Percentiles rank a stretch among this genome's conserved stretches.
Evolutionary conservation across 495 filamentous ascomycete species (phyloP).

Genomic region (Talaromyces nanjingensis): DNA sequence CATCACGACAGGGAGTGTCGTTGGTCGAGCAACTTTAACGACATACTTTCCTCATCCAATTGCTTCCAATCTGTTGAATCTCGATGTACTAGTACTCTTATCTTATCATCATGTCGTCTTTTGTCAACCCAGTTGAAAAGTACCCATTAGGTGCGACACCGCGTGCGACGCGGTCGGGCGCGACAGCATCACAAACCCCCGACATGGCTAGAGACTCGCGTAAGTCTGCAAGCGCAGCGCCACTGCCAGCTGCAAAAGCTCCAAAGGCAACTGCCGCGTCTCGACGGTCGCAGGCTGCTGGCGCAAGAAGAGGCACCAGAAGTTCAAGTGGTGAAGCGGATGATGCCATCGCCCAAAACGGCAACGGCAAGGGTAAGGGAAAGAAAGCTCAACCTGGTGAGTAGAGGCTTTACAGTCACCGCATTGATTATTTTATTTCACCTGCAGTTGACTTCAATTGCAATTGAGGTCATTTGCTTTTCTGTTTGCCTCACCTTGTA

Average conservation of each 20-base stretch:
- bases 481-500: not conserved
- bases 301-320: conserved; percentile 16
- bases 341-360: conserved; percentile 1
- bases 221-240: conserved; percentile 11
- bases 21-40: not conserved
- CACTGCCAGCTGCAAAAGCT: conserved; percentile 4
- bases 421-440: not conserved
- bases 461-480: not conserved
- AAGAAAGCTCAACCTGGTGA: conserved; percentile 4
- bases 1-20: not conserved
- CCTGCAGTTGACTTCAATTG: not conserved
- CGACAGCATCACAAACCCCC: not conserved
- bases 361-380: not conserved
- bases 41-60: not conserved
- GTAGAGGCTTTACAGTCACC: not conserved
- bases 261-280: not conserved
- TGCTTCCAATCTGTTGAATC: not conserved
- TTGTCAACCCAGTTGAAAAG: conserved; percentile 1
- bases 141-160: conserved; percentile 1
- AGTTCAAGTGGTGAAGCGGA: conserved; percentile 21
- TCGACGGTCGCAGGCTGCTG: conserved; percentile 6
- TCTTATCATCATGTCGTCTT: conserved; percentile 5
- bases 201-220: not conserved
- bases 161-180: conserved; percentile 8
- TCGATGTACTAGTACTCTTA: not conserved